Evolutionary conservation across 208 protist genomes (phyloP).

Genomic region (Crithidia fasciculata): DNA sequence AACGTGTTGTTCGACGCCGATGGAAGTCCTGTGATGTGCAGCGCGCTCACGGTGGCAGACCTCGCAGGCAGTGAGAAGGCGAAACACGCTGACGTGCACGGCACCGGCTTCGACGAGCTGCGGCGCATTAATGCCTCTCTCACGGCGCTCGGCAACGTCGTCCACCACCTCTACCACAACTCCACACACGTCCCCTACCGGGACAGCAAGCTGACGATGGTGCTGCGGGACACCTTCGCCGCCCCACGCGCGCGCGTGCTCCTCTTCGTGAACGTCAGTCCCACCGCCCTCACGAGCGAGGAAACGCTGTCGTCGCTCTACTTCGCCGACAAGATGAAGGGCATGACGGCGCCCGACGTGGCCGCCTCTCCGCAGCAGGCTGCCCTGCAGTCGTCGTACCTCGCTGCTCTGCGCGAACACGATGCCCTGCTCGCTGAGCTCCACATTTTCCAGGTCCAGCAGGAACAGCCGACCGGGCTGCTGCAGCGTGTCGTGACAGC

Average conservation of each 20-base stretch:
- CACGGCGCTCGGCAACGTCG: slow-evolving; percentile 89
- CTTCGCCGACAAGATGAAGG: slow-evolving; percentile 88
- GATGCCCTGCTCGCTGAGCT: slow-evolving; percentile 60
- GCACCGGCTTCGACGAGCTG: slow-evolving; percentile 76
- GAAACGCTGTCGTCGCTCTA: slow-evolving; percentile 85
- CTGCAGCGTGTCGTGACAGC: slow-evolving; percentile 9
- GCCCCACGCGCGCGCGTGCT: slow-evolving; percentile 55
- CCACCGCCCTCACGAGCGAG: slow-evolving; percentile 58
- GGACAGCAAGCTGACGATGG: slow-evolving; percentile 84
- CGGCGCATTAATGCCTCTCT: slow-evolving; percentile 91
- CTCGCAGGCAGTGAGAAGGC: slow-evolving; percentile 91
- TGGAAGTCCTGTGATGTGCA: slow-evolving; percentile 58
- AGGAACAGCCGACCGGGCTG: slow-evolving; percentile 24
- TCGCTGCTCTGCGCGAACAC: slow-evolving; percentile 38
- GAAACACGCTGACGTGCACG: slow-evolving; percentile 58
- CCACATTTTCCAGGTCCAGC: slow-evolving; percentile 44
- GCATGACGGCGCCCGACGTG: slow-evolving; percentile 31
- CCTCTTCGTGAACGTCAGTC: slow-evolving; percentile 83
- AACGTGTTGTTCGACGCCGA: slow-evolving; percentile 34
- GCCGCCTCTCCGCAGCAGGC: slow-evolving; percentile 11
- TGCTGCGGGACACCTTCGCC: slow-evolving; percentile 82
- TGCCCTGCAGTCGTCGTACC: slow-evolving; percentile 37
- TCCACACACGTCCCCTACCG: slow-evolving; percentile 81
- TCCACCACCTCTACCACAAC: slow-evolving; percentile 66
- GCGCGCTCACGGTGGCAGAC: slow-evolving; percentile 85